phyloP scores from a whole-genome alignment of 1,284 basidiomycete species.

The Omphalotus olearius region DNA sequence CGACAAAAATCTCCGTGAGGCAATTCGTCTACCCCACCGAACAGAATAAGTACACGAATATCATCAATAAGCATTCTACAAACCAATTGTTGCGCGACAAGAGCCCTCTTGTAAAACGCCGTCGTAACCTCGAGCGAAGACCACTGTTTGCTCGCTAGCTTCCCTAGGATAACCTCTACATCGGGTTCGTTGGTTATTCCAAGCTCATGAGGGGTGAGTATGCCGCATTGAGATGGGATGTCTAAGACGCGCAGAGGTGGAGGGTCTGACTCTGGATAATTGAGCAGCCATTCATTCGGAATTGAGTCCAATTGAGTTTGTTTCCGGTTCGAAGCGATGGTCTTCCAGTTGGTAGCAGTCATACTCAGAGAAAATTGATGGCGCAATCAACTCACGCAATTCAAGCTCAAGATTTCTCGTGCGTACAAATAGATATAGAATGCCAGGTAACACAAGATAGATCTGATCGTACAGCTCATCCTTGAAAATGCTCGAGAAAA shows the following conservation, averaged over 20 bases:
- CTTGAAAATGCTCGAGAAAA: too few species aligned
- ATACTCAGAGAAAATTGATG: too few species aligned
- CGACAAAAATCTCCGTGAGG: conserved; percentile 63
- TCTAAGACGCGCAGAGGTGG: conserved; percentile 30
- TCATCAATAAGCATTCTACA: conserved; percentile 16
- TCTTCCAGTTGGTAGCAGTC: conserved; percentile 14
- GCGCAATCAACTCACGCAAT: too few species aligned
- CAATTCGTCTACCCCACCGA: conserved; percentile 39
- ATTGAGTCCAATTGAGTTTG: conserved; percentile 41
- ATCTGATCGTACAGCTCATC: too few species aligned
- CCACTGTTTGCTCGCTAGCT: conserved; percentile 48
- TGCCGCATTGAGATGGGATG: conserved; percentile 46
- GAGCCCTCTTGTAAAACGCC: conserved; percentile 74
- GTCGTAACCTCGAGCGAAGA: conserved; percentile 61
- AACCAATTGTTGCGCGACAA: conserved; percentile 77
- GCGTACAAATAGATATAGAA: too few species aligned
- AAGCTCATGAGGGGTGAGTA: conserved; percentile 53
- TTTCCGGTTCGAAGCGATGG: conserved; percentile 15
- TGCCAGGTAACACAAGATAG: too few species aligned
- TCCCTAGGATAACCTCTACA: conserved; percentile 38
- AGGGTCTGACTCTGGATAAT: too few species aligned
- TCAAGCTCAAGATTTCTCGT: too few species aligned
- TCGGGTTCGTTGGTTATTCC: conserved; percentile 57
- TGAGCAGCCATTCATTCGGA: conserved; percentile 42
- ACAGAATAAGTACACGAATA: not conserved